phyloP scores from a whole-genome alignment of 2,329 filamentous ascomycete species.

The Trichoderma lentiforme region DNA sequence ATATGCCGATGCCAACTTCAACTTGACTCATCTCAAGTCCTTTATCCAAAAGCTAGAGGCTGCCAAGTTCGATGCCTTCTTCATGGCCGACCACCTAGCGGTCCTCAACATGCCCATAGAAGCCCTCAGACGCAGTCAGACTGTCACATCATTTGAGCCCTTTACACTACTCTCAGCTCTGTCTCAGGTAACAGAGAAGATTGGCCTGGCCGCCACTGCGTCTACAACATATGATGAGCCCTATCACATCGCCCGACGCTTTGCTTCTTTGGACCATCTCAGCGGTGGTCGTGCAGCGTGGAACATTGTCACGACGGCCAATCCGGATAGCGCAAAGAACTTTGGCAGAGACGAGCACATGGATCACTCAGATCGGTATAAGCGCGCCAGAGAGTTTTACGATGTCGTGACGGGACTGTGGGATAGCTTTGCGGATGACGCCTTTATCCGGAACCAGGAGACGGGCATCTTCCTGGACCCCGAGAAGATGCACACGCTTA shows the following conservation, averaged over 20 bases:
- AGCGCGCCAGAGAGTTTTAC: conserved; percentile 50
- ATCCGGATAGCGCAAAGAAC: conserved; percentile 51
- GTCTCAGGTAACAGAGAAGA: conserved; percentile 45
- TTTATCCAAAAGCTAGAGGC: conserved; percentile 53
- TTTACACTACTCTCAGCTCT: conserved; percentile 51
- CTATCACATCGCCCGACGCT: conserved; percentile 51
- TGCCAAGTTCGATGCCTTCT: conserved; percentile 55
- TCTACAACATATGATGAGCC: conserved; percentile 54
- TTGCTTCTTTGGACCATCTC: conserved; percentile 53
- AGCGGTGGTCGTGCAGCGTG: conserved; percentile 49
- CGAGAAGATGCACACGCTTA: conserved; percentile 48
- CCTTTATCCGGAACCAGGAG: conserved; percentile 47
- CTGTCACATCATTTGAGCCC: conserved; percentile 55
- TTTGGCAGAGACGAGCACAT: conserved; percentile 50
- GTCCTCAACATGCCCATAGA: conserved; percentile 56
- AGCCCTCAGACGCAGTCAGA: conserved; percentile 55
- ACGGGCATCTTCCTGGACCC: conserved; percentile 50
- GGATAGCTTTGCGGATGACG: conserved; percentile 55
- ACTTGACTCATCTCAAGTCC: conserved; percentile 48
- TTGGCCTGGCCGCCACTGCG: conserved; percentile 52
- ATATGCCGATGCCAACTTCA: conserved; percentile 57
- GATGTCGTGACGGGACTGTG: conserved; percentile 51
- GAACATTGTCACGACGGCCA: conserved; percentile 54
- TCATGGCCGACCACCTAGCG: conserved; percentile 54
- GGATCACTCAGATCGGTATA: conserved; percentile 48